Percentiles rank a stretch among this genome's conserved stretches.
Conservation (phyloP, 768 basidiomycete species). For the Phallus indusiatus region DNA sequence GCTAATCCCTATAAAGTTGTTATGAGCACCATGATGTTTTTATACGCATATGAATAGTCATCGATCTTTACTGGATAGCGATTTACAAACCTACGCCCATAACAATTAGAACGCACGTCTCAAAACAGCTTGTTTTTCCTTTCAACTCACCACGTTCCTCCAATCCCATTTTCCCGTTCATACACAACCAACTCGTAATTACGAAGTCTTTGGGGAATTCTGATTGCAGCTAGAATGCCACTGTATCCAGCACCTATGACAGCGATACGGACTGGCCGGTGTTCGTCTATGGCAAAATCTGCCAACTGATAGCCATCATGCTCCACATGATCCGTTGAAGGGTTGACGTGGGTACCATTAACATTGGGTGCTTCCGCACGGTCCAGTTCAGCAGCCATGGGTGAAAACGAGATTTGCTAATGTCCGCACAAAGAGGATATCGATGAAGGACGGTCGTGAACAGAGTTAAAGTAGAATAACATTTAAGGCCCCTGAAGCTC, state of each 20-base stretch:
- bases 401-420: background rate
- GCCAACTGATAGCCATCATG: constrained; percentile 20
- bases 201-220: constrained; percentile 42
- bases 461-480: too few species aligned
- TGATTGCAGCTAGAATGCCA: constrained; percentile 51
- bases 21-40: background rate
- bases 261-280: constrained; percentile 44
- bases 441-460: too few species aligned
- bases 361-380: background rate
- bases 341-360: background rate
- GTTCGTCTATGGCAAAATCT: constrained; percentile 41
- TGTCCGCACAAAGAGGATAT: too few species aligned
- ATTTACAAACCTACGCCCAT: constrained; percentile 21
- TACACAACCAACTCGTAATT: constrained; percentile 50
- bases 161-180: constrained; percentile 49
- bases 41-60: background rate
- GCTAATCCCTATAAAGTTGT: constrained; percentile 33
- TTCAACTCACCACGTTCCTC: constrained; percentile 44
- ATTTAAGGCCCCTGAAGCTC: too few species aligned
- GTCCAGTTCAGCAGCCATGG: background rate
- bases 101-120: background rate
- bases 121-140: constrained; percentile 3
- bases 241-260: constrained; percentile 52
- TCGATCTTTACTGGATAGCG: constrained; percentile 37
- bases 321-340: background rate